Conservation (phyloP, 2,329 filamentous ascomycete genomes). For the Graphilbum sp. region DNA sequence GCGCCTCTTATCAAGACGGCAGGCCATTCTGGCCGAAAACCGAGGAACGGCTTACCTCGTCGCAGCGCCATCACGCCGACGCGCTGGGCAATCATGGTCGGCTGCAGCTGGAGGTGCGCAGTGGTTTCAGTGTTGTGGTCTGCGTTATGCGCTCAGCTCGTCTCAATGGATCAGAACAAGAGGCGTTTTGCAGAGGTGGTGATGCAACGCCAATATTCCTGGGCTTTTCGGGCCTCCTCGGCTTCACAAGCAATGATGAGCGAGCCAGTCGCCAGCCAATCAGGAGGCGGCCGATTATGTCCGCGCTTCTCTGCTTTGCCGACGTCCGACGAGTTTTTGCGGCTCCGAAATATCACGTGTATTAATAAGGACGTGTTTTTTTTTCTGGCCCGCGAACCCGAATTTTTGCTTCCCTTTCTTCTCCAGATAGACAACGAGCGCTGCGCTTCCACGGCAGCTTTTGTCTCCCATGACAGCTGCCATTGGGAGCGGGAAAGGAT, state of each 20-base stretch:
- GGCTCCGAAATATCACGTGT: constrained; percentile 8
- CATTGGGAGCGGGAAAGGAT: constrained; percentile 1
- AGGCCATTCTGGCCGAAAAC: too few relatives aligned
- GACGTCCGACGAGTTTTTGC: constrained; percentile 8
- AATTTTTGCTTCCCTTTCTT: constrained; percentile 12
- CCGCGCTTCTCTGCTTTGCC: constrained; percentile 3
- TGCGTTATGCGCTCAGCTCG: too few relatives aligned
- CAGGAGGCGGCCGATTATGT: constrained; percentile 8
- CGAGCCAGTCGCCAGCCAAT: constrained; percentile 5
- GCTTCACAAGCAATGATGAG: constrained; percentile 12
- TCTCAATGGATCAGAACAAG: not conserved
- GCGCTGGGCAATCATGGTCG: constrained; percentile 41
- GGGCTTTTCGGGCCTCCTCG: constrained; percentile 20
- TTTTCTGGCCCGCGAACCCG: not conserved
- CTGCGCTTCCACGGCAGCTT: constrained; percentile 15
- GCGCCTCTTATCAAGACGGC: too few relatives aligned
- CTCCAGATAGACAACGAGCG: constrained; percentile 36
- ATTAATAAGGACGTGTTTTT: too few relatives aligned
- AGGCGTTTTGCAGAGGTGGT: not conserved
- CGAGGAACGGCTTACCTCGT: constrained; percentile 27
- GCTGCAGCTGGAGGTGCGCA: too few relatives aligned
- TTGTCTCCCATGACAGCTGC: constrained; percentile 1
- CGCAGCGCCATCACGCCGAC: constrained; percentile 41
- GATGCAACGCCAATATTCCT: not conserved
- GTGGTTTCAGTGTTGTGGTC: too few relatives aligned